phyloP scores from a whole-genome alignment of 805 yeast species.

The Millerago galiae region DNA sequence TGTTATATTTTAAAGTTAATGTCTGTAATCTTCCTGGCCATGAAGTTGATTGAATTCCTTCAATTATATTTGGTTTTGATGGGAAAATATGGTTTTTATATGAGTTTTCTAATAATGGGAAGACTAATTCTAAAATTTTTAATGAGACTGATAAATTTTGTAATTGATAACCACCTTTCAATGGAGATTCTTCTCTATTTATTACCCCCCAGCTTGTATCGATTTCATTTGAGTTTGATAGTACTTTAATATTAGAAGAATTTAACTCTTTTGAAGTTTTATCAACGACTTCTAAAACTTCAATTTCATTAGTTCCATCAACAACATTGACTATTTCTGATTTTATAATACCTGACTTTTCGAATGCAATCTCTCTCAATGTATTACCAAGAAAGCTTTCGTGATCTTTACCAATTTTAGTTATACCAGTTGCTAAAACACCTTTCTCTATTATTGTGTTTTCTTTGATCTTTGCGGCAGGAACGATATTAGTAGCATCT shows the following conservation, averaged over 20 bases:
- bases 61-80: constrained; percentile 29
- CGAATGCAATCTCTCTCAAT: constrained; percentile 56
- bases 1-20: constrained; percentile 25
- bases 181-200: constrained; percentile 38
- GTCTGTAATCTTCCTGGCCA: constrained; percentile 91
- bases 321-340: constrained; percentile 49
- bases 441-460: constrained; percentile 22
- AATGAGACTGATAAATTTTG: constrained; percentile 67
- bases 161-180: constrained; percentile 68
- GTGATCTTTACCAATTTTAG: constrained; percentile 86
- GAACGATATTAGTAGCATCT: constrained; percentile 82
- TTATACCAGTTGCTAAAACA: constrained; percentile 62
- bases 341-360: constrained; percentile 86
- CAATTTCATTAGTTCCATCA: constrained; percentile 57
- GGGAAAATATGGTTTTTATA: constrained; percentile 24
- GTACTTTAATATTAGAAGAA: constrained; percentile 23
- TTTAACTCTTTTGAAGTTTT: constrained; percentile 28
- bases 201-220: constrained; percentile 27
- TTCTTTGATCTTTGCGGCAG: constrained; percentile 16
- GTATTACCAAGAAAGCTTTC: constrained; percentile 68
- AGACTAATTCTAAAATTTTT: constrained; percentile 38
- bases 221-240: constrained; percentile 16
- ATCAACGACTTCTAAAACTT: constrained; percentile 43
- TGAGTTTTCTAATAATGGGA: constrained; percentile 19
- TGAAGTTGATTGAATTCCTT: constrained; percentile 47